phyloP scores from a whole-genome alignment of 2,329 filamentous ascomycete genomes.

The Pseudogymnoascus sp. region DNA sequence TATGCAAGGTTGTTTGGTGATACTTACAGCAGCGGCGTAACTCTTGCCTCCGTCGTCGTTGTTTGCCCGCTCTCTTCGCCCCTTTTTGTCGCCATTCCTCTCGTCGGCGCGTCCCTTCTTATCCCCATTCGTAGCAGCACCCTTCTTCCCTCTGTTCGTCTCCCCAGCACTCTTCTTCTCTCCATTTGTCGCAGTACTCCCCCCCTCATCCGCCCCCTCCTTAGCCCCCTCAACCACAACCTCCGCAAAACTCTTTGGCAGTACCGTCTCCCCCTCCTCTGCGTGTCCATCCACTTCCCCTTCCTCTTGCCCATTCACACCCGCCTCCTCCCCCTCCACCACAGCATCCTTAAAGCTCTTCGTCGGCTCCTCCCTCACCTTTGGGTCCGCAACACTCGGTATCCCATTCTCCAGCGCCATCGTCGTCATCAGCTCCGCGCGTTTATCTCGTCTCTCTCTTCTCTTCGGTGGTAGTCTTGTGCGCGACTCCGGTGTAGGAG shows the following conservation, averaged over 20 bases:
- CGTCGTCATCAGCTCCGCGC: background rate
- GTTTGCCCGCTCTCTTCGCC: background rate
- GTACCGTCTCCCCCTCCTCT: slow-evolving; percentile 15
- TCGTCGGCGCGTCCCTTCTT: background rate
- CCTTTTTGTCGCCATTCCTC: slow-evolving; percentile 3
- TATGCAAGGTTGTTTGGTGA: too few relatives aligned
- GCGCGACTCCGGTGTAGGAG: background rate
- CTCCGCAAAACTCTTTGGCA: slow-evolving; percentile 36
- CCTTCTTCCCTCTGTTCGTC: background rate
- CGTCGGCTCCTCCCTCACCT: background rate
- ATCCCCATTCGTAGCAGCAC: background rate
- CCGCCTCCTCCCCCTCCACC: background rate
- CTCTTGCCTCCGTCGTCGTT: background rate
- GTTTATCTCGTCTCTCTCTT: too few relatives aligned
- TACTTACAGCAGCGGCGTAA: background rate
- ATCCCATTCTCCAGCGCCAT: background rate
- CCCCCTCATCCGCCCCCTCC: background rate
- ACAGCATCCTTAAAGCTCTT: background rate
- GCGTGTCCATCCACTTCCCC: background rate
- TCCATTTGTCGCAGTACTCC: too few relatives aligned
- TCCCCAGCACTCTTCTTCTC: background rate
- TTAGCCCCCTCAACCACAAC: slow-evolving; percentile 19
- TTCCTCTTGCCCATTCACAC: background rate
- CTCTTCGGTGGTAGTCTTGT: too few relatives aligned
- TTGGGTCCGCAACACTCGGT: background rate